Percentiles rank a stretch among this genome's conserved stretches.
Evolutionary conservation across 2,329 filamentous ascomycete genomes (phyloP).

Genomic region (Camillea tinctor): DNA sequence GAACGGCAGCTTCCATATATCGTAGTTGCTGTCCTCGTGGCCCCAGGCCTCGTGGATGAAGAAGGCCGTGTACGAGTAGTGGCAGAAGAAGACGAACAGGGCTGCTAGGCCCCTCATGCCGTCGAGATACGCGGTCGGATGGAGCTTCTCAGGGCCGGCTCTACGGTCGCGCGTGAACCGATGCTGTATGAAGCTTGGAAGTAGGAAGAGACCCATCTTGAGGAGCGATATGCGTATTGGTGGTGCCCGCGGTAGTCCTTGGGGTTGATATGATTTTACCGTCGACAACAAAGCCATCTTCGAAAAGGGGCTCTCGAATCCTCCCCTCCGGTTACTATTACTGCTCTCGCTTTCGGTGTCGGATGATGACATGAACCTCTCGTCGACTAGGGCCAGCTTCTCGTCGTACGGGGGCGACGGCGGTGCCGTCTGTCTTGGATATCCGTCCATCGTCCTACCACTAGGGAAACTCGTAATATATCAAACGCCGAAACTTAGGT

Average conservation of each 20-base stretch:
- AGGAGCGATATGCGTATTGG: constrained; percentile 37
- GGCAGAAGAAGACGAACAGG: constrained; percentile 56
- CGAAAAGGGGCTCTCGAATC: constrained; percentile 37
- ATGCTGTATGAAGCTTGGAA: constrained; percentile 54
- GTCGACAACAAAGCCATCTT: constrained; percentile 34
- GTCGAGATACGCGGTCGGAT: constrained; percentile 57
- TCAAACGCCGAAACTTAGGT: neutral
- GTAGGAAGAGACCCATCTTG: constrained; percentile 43
- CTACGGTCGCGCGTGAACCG: constrained; percentile 35
- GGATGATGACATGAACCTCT: constrained; percentile 38
- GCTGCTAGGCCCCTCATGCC: constrained; percentile 57
- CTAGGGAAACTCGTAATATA: constrained; percentile 1
- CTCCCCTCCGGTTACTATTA: constrained; percentile 35
- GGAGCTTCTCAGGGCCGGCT: constrained; percentile 30
- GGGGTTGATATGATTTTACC: constrained; percentile 28
- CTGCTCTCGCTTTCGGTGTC: constrained; percentile 44
- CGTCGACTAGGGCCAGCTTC: constrained; percentile 45
- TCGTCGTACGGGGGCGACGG: constrained; percentile 42
- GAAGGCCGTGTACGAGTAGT: constrained; percentile 54
- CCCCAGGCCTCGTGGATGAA: constrained; percentile 52
- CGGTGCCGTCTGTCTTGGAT: constrained; percentile 34
- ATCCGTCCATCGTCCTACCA: constrained; percentile 42
- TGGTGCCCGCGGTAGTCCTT: constrained; percentile 32
- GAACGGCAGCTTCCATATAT: constrained; percentile 52
- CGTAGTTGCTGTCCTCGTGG: constrained; percentile 41